phyloP scores from a whole-genome alignment of 495 filamentous ascomycete species.

The Acidomyces sp. region DNA sequence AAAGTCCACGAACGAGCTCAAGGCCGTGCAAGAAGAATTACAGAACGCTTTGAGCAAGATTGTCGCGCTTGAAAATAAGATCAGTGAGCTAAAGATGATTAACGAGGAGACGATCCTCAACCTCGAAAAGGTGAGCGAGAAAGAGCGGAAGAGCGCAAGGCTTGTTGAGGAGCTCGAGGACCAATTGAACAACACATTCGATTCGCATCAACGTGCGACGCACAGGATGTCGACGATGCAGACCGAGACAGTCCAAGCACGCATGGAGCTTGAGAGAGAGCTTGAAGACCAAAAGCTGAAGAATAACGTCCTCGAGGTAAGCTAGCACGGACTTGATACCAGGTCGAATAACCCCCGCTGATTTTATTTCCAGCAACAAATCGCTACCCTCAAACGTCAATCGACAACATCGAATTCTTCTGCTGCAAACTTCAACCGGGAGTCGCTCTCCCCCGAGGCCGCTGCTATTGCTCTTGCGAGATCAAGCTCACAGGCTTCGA shows the following conservation, averaged over 20 bases:
- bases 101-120: constrained; percentile 32
- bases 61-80: constrained; percentile 44
- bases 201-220: constrained; percentile 68
- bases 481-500: constrained; percentile 59
- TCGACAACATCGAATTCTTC: constrained; percentile 20
- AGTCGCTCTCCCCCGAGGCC: constrained; percentile 29
- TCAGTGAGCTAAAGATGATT: constrained; percentile 28
- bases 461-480: constrained; percentile 44
- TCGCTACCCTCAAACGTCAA: constrained; percentile 37
- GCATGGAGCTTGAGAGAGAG: constrained; percentile 37
- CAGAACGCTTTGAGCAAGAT: constrained; percentile 31
- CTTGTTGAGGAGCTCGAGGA: constrained; percentile 94
- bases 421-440: constrained; percentile 21
- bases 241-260: constrained; percentile 48
- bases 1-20: constrained; percentile 25
- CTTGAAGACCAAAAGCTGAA: constrained; percentile 50
- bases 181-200: constrained; percentile 86
- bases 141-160: constrained; percentile 73
- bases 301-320: constrained; percentile 54
- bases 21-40: constrained; percentile 50
- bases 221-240: constrained; percentile 64
- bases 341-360: constrained; percentile 21
- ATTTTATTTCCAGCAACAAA: constrained; percentile 42
- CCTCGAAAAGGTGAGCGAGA: constrained; percentile 43
- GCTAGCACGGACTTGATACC: constrained; percentile 15